A percentile compares a stretch with the other conserved stretches of the same genome.
Evolutionary conservation across 1,284 basidiomycete genomes (phyloP).

Genomic region (Ustilago crameri): DNA sequence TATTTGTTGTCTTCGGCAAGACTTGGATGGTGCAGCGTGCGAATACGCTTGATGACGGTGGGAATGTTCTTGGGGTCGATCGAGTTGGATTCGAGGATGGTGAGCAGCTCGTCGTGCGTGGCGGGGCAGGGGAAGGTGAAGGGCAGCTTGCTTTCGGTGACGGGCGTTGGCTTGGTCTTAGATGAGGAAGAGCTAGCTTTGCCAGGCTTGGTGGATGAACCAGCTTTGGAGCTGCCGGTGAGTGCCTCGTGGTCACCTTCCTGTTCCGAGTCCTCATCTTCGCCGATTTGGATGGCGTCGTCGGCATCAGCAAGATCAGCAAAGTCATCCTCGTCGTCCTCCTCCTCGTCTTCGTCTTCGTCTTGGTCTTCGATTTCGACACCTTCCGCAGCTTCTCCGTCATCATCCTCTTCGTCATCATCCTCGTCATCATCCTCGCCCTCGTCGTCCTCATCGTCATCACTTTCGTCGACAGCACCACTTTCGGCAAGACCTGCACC

Average conservation of each 20-base stretch:
- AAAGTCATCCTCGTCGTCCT: slow-evolving; percentile 68
- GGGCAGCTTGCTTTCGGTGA: slow-evolving; percentile 72
- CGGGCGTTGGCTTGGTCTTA: slow-evolving; percentile 7
- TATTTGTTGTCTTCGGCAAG: slow-evolving; percentile 89
- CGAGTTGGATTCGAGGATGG: slow-evolving; percentile 78
- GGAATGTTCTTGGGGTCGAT: slow-evolving; percentile 74
- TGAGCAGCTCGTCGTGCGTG: slow-evolving; percentile 86
- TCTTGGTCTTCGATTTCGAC: slow-evolving; percentile 47
- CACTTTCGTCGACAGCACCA: slow-evolving; percentile 69
- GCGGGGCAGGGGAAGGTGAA: slow-evolving; percentile 91
- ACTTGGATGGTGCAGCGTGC: slow-evolving; percentile 89
- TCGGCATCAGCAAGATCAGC: slow-evolving; percentile 57
- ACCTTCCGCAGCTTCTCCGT: slow-evolving; percentile 35
- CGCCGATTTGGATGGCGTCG: slow-evolving; percentile 54
- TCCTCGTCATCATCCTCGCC: slow-evolving; percentile 69
- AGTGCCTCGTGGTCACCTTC: slow-evolving; percentile 46
- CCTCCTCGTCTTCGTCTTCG: slow-evolving; percentile 69
- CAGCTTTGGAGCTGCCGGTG: slow-evolving; percentile 19
- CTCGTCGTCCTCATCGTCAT: slow-evolving; percentile 61
- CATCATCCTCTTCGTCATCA: slow-evolving; percentile 39
- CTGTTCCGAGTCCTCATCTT: slow-evolving; percentile 58
- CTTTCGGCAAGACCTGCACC: slow-evolving; percentile 57
- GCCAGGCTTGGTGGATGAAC: slow-evolving; percentile 10
- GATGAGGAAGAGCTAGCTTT: slow-evolving; percentile 6
- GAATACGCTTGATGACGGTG: slow-evolving; percentile 88